Base-by-base conservation (phyloP, 2,329 filamentous ascomycete species). In the Hirsutella thompsonii region DNA sequence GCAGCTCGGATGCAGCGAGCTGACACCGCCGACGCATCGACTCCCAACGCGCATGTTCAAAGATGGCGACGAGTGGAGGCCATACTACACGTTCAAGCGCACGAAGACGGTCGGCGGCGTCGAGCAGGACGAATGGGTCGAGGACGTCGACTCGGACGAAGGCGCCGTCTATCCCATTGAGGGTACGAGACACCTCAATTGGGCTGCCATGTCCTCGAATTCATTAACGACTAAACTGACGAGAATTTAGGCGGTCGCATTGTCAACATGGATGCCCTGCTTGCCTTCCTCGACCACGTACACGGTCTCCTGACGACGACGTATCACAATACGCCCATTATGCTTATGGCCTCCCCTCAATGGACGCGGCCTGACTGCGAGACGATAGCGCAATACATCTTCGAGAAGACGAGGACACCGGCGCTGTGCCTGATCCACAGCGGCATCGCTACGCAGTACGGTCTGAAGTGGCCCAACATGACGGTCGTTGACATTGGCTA, bases 351-450 rank as follows among this genome's bases (percentile, higher is more conserved):
- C 8, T 85, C 94, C 51, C 89, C 92, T 4, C 81, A 81, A 50
- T 98, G 92, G 90, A 88, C 87, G 4, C 78, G 83, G 8, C 81
- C 83, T 46, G 88, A 95, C 60, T 82, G 82, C 57, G 90, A 96
- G 62, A 76, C 75, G 32, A 81, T 98, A 49, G 84, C 89, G 13
- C 86, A 92, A 47, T 98, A 94, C 67, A 78, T 96, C 48, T 98
- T 98, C 55, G 92, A 98, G 63, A 93, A 92, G 63, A 94, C 94
- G 57, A 92, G 90, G 66, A 92, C 87, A 0, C 92, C 92, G 0
- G 88, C 86, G 0, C 83, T 98, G 39, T 89, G 83, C 52, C 72
- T 96, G 47, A 82, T 98, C 67, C 85, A 96, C 61, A 83, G 87
- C 51, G 89, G 86, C 3, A 66, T 93, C 37, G 89, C 92, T 20